Base-by-base conservation (phyloP, 2,329 filamentous ascomycete genomes). In the Fusarium sublunatum region DNA sequence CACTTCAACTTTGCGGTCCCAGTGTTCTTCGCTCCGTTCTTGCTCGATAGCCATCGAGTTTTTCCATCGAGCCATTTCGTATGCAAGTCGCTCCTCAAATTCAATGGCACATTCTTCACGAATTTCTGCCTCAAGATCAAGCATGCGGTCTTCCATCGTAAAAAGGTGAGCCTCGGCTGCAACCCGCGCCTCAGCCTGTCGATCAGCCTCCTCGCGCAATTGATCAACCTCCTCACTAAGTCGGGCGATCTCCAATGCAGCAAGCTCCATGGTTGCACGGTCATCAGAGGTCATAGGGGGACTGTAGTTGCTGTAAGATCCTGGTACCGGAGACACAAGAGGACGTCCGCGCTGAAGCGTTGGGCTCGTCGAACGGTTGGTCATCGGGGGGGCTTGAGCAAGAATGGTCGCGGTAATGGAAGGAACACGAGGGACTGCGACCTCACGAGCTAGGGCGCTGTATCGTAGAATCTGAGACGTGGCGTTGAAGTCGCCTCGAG, bases 401-500 rank as follows among this genome's bases (percentile, higher is more conserved):
- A 84, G 73, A 31, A 95, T 91, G 0, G 89, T 91, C 38, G 88
- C 88, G 0, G 90, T 91, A 46, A 94, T 88, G 43, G 91, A 95
- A 0, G 93, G 93, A 7, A 96, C 87, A 6, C 94, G 89, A 6
- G 93, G 93, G 1, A 97, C 92, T 0, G 94, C 96, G 10, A 98
- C 91, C 77, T 98, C 94, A 19, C 93, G 88, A 0, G 95, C 95
- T 5, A 99, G 84, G 1, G 95, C 94, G 22, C 92, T 95, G 78
- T 99, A 99, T 15, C 94, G 89, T 2, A 99, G 82, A 60, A 99
- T 98, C 73, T 98, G 95, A 6, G 92, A 96, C 0, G 95, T 99
- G 11, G 95, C 93, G 73, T 98, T 98, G 81, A 93, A 97, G 76
- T 99, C 95, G 34, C 95, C 94, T 11, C 91, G 78, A 0, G 95